Percentiles rank a stretch among this genome's conserved stretches.
These are phyloP conservation scores for Umbelopsis sp. DNA, from an alignment of 192 early-diverging fungal genomes.

Conservation along the genomic window DNA sequence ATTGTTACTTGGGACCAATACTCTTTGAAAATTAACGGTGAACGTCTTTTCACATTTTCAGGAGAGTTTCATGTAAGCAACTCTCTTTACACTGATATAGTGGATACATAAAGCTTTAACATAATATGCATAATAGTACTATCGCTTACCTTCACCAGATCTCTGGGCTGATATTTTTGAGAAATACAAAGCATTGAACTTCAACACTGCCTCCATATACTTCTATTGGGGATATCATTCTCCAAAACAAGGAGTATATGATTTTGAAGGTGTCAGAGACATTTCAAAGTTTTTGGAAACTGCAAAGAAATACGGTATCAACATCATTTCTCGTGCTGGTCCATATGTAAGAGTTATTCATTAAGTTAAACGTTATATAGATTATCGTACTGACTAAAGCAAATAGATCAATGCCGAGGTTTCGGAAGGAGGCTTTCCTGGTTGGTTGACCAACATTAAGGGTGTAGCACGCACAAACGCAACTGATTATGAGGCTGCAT, in stretches of 20 bases:
- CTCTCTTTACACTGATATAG: neutral
- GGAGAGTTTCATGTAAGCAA: slow-evolving; percentile 23
- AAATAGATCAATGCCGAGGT: slow-evolving; percentile 2
- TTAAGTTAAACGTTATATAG: neutral
- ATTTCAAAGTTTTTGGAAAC: slow-evolving; percentile 23
- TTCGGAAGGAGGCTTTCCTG: slow-evolving; percentile 16
- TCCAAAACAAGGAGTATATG: slow-evolving; percentile 30
- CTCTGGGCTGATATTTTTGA: slow-evolving; percentile 34
- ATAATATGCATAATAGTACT: slow-evolving; percentile 3
- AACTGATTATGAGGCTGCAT: neutral
- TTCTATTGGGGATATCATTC: slow-evolving; percentile 38
- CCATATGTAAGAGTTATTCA: neutral
- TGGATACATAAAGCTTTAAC: neutral
- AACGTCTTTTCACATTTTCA: slow-evolving; percentile 15
- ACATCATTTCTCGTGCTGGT: slow-evolving; percentile 33
- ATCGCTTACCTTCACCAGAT: slow-evolving; percentile 31
- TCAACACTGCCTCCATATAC: slow-evolving; percentile 34
- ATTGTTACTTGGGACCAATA: slow-evolving; percentile 26
- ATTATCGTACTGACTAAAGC: too few relatives aligned
- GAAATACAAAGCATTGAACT: slow-evolving; percentile 28
- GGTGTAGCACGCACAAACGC: neutral
- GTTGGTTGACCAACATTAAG: slow-evolving; percentile 15
- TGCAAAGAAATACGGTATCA: slow-evolving; percentile 28
- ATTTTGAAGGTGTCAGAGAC: slow-evolving; percentile 30
- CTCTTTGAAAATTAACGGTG: slow-evolving; percentile 8